Evolutionary conservation across 495 filamentous ascomycete genomes (phyloP).

Genomic region (Thermothielavioides terrestris): DNA sequence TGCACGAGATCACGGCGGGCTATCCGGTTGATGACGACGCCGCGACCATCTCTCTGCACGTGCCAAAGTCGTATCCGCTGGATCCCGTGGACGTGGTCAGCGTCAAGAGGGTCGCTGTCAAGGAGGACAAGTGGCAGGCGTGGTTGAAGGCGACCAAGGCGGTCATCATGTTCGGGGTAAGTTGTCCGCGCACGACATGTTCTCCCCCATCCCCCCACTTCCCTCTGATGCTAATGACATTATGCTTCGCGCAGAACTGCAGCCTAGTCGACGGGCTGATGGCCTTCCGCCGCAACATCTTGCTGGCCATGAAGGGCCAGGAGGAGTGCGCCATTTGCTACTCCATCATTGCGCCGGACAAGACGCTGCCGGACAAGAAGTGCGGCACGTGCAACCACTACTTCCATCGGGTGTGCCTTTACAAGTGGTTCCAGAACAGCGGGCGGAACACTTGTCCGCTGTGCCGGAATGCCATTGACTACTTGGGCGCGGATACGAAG

Average conservation of each 20-base stretch:
- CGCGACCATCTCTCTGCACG: conserved; percentile 64
- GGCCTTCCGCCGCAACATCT: conserved; percentile 74
- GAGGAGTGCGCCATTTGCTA: conserved; percentile 97
- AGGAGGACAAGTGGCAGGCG: conserved; percentile 79
- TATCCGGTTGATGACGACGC: conserved; percentile 83
- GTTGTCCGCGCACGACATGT: no score
- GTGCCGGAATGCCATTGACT: conserved; percentile 77
- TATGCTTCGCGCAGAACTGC: conserved; percentile 47
- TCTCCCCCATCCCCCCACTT: not conserved
- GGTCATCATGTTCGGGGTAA: conserved; percentile 77
- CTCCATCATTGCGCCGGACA: conserved; percentile 78
- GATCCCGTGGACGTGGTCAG: conserved; percentile 66
- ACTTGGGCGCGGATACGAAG: conserved; percentile 31
- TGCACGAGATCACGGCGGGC: conserved; percentile 66
- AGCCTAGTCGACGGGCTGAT: conserved; percentile 75
- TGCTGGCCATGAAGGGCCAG: conserved; percentile 81
- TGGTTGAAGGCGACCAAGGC: conserved; percentile 83
- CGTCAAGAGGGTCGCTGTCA: conserved; percentile 72
- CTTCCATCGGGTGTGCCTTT: conserved; percentile 84
- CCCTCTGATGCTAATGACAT: conserved; percentile 1
- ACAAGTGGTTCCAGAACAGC: conserved; percentile 92
- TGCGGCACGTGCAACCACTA: conserved; percentile 91
- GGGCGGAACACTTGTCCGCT: conserved; percentile 83
- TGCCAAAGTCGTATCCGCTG: conserved; percentile 76
- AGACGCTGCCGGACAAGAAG: conserved; percentile 78